phyloP scores from a whole-genome alignment of 768 basidiomycete species.

The Crucibulum laeve region DNA sequence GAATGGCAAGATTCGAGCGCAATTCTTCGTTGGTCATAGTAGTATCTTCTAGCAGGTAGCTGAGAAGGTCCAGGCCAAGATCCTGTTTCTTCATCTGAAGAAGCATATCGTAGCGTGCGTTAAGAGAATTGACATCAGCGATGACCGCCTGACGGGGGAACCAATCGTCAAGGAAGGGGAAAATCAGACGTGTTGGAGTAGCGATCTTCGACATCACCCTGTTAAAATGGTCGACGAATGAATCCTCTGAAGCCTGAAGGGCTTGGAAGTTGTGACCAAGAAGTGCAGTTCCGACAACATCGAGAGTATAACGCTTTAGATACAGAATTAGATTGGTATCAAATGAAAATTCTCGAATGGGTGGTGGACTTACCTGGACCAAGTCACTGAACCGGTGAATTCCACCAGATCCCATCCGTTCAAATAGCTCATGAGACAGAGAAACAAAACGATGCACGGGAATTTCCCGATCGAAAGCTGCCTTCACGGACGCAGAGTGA shows the following conservation, averaged over 20 bases:
- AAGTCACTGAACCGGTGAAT: slow-evolving; percentile 21
- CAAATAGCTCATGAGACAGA: slow-evolving; percentile 25
- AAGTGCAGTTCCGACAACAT: slow-evolving; percentile 30
- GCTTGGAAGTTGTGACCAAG: slow-evolving; percentile 33
- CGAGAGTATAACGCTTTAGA: slow-evolving; percentile 26
- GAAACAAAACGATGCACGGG: slow-evolving; percentile 27
- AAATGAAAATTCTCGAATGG: background rate
- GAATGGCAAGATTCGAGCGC: slow-evolving; percentile 29
- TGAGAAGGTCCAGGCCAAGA: slow-evolving; percentile 28
- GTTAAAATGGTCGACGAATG: slow-evolving; percentile 32
- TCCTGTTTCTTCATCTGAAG: slow-evolving; percentile 23
- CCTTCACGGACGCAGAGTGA: slow-evolving; percentile 28
- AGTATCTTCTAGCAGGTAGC: slow-evolving; percentile 28
- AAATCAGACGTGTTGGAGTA: slow-evolving; percentile 26
- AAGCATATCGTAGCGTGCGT: slow-evolving; percentile 19
- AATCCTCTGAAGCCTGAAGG: slow-evolving; percentile 21
- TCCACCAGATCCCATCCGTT: slow-evolving; percentile 23
- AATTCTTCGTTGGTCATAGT: slow-evolving; percentile 26
- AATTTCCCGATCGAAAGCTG: slow-evolving; percentile 26
- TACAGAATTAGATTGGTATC: background rate
- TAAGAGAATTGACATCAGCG: slow-evolving; percentile 22
- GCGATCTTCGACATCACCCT: slow-evolving; percentile 29
- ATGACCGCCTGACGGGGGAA: slow-evolving; percentile 24
- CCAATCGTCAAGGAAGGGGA: slow-evolving; percentile 23
- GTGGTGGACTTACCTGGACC: slow-evolving; percentile 13